These are phyloP conservation scores for Metschnikowia colocasiae DNA, from an alignment of 805 yeast genomes.

Conservation along the genomic window DNA sequence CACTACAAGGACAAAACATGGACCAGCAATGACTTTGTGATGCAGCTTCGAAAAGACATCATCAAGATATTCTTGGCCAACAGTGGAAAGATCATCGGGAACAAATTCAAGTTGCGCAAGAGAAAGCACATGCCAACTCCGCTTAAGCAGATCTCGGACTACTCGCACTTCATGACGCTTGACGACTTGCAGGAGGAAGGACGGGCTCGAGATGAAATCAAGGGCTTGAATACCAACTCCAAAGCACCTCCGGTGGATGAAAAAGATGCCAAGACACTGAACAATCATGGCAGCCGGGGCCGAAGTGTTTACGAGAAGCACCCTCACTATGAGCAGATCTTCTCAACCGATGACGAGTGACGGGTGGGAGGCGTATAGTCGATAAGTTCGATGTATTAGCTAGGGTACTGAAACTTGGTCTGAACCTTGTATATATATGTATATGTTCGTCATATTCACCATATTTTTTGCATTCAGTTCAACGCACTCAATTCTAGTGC, in stretches of 20 bases:
- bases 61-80: conserved; percentile 56
- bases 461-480: too few relatives aligned
- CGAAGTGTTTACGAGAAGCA: neutral
- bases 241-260: neutral
- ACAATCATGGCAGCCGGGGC: neutral
- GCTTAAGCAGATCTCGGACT: conserved; percentile 38
- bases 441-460: too few relatives aligned
- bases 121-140: conserved; percentile 26
- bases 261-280: neutral
- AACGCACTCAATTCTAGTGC: too few relatives aligned
- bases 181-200: conserved; percentile 36
- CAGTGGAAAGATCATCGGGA: conserved; percentile 75
- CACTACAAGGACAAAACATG: conserved; percentile 59
- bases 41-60: conserved; percentile 60
- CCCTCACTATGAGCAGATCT: conserved; percentile 1
- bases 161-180: conserved; percentile 35
- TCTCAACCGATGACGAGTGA: neutral
- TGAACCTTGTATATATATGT: too few relatives aligned
- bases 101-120: conserved; percentile 54
- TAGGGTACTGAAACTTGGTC: too few relatives aligned
- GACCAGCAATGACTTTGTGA: conserved; percentile 65
- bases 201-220: conserved; percentile 4
- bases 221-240: conserved; percentile 6
- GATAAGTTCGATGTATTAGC: too few relatives aligned
- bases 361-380: too few relatives aligned